A percentile compares a stretch with the other conserved stretches of the same genome.
phyloP scores from a whole-genome alignment of 768 basidiomycete genomes.

The Mycena pura region DNA sequence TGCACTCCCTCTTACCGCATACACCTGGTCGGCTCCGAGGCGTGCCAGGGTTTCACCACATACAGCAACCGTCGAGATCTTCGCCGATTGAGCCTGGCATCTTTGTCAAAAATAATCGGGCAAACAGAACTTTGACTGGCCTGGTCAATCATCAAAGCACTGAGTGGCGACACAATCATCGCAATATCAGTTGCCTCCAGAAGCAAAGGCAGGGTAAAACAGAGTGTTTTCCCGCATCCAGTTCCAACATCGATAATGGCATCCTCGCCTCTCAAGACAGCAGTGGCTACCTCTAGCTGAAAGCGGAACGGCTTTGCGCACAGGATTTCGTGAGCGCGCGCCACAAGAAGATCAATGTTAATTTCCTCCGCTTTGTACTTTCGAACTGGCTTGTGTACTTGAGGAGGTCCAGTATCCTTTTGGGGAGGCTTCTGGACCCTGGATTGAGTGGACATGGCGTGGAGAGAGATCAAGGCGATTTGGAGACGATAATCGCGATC shows the following conservation, averaged over 20 bases:
- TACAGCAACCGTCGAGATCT: not conserved
- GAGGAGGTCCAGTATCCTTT: not conserved
- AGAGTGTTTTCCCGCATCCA: not conserved
- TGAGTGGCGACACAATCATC: not conserved
- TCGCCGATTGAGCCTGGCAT: not conserved
- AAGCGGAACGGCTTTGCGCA: not conserved
- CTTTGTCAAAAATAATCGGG: not conserved
- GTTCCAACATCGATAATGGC: not conserved
- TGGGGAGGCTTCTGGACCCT: not conserved
- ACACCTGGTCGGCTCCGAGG: not conserved
- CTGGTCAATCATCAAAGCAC: not conserved
- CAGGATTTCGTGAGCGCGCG: not conserved
- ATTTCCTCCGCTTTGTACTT: constrained; percentile 2
- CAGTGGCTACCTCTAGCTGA: not conserved
- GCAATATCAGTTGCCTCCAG: not conserved
- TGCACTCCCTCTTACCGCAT: not conserved
- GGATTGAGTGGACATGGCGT: not conserved
- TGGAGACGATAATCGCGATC: not conserved
- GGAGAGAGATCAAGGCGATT: too few relatives aligned
- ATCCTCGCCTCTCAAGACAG: not conserved
- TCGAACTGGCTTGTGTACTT: not conserved
- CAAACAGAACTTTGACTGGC: not conserved
- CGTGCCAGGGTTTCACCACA: constrained; percentile 1
- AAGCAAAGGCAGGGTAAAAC: not conserved
- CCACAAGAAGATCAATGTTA: not conserved